These are phyloP conservation scores for Carex kokanica DNA, from an alignment of 176 grass and related monocot species.

Conservation along the genomic window DNA sequence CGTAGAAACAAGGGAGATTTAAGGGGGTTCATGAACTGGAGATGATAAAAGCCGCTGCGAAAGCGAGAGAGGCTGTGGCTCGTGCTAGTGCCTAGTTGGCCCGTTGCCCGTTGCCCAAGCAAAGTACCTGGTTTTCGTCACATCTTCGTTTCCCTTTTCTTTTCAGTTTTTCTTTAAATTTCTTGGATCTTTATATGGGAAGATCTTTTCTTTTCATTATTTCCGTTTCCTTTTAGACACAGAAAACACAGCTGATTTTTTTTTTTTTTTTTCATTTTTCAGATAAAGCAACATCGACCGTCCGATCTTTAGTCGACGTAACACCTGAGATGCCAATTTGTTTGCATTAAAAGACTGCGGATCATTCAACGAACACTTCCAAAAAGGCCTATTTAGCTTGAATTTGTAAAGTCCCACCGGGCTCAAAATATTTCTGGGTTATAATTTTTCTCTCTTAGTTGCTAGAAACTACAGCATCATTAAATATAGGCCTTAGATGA, in stretches of 20 bases:
- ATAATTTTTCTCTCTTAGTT: background rate
- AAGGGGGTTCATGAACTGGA: background rate
- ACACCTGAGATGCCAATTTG: background rate
- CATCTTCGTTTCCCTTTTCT: background rate
- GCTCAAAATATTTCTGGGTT: background rate
- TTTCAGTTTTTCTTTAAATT: background rate
- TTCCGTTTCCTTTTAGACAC: too few relatives aligned
- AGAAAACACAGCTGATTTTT: too few relatives aligned
- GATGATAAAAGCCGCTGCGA: background rate
- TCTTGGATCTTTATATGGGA: background rate
- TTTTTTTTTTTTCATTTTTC: too few relatives aligned
- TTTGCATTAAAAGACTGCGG: background rate
- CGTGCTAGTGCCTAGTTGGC: conserved; percentile 1
- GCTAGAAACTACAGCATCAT: background rate
- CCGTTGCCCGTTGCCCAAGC: conserved; percentile 12
- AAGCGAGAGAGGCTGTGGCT: background rate
- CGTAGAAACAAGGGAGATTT: background rate
- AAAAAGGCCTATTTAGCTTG: background rate
- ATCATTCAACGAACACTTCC: too few relatives aligned
- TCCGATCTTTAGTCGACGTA: too few relatives aligned
- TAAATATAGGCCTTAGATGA: background rate
- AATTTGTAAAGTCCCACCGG: background rate
- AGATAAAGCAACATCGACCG: too few relatives aligned
- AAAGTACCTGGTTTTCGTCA: background rate
- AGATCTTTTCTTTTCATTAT: background rate